Evolutionary conservation across 345 rosid species (phyloP), one percentile per base, ranked within the genome.

Genomic region (Hibiscus trionum): DNA sequence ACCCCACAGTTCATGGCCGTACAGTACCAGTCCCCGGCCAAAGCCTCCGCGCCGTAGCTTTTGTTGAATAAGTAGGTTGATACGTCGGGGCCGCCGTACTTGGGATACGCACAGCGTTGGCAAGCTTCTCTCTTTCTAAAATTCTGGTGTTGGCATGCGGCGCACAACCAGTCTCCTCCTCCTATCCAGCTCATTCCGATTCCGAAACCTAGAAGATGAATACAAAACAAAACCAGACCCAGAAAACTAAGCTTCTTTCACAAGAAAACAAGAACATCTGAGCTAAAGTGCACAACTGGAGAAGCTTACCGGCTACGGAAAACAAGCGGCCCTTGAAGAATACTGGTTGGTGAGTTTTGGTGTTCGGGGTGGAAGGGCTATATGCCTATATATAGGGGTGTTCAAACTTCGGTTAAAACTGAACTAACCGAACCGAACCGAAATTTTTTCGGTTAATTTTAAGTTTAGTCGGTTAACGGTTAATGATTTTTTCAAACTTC

Each of bases 11-110:
- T 87, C 79, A 83, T 80, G 66, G 86, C 82, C 14, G 84, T 69
- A 83, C 99, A 95, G 76, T 88, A 92, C 99, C 99, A 95, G 78
- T 92, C 99, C 17, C 99, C 99, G 1, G 97, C 88, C 83, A 91
- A 57, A 66, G 79, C 87, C 56, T 87, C 95, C 9, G 88, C 79
- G 69, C 83, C 71, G 26, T 17, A 7, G 26, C 60, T 56, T 3
- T 21, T 56, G 77, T 82, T 86, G 76, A 73, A 82, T 14, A 85
- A 63, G 73, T 84, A 86, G 2, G 88, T 62, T 63, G 95, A 78
- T 14, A 82, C 85, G 75, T 88, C 93, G 8, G 91, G 90, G 52
- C 90, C 95, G 9, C 97, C 97, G 58, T 57, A 86, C 68, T 85
- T 89, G 1, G 95, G 97, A 60, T 88, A 89, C 50, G 81, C 81